Base-by-base conservation (phyloP, 768 basidiomycete genomes). In the Roridomyces roridus region DNA sequence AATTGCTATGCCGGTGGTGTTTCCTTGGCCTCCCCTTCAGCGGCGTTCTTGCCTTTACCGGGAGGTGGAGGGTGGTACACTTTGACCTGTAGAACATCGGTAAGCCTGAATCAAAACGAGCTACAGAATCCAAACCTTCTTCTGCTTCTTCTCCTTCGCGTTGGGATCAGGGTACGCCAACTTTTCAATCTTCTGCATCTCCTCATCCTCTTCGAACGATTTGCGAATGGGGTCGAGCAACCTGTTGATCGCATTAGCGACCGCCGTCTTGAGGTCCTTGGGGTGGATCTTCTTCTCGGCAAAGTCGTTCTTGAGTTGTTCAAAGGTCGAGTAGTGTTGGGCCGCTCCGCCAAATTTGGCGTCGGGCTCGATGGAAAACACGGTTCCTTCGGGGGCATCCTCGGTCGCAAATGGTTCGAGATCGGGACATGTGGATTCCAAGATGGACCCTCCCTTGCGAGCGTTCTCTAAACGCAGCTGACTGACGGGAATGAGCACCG, bases 401-500 rank as follows among this genome's bases (percentile, higher is more conserved):
- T 81, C 80, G 10, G 74, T 67, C 26, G 81, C 80, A 65, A 95
- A 95, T 2, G 89, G 84, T 45, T 77, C 80, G 58, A 79, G 79
- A 57, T 87, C 83, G 4, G 80, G 79, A 3, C 78, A 78, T 1
- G 72, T 75, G 11, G 73, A 76, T 42, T 80, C 83, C 11, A 84
- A 76, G 4, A 82, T 71, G 31, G 76, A 77, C 37, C 81, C 80
- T 12, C 85, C 86, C 7, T 75, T 73, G 51, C 69, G 55, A 21
- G 80, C 81, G 52, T 63, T 58, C 39, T 91, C 89, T 29, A 88
- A 67, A 17, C 90, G 83, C 31, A 97, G 76, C 65, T 91, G 77
- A 68, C 85, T 88, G 64, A 96, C 86, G 28, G 94, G 94, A 64
- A 97, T 91, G 56, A 96, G 71, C n/a, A 96, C 95, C 14, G 91